Evolutionary conservation across 495 filamentous ascomycete genomes (phyloP).

Genomic region (Hypoxylon cercidicola): DNA sequence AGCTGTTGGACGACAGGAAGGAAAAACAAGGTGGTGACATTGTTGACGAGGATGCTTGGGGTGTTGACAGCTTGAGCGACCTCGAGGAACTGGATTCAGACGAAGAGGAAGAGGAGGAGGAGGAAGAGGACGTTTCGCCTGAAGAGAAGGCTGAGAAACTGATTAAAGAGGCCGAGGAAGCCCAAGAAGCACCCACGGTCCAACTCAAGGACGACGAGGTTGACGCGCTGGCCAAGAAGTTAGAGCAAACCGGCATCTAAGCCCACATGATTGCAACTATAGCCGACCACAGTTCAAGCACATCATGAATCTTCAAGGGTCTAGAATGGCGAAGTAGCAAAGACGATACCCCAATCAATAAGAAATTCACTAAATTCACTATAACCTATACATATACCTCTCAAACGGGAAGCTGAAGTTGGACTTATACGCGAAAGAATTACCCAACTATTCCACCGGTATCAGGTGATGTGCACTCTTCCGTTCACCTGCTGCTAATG

Average conservation of each 20-base stretch:
- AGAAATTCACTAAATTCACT: conserved; percentile 10
- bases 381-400: conserved; percentile 1
- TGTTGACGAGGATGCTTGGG: conserved; percentile 77
- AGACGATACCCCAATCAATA: conserved; percentile 22
- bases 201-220: conserved; percentile 81
- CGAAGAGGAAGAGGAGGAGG: conserved; percentile 76
- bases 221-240: conserved; percentile 78
- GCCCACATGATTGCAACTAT: conserved; percentile 2
- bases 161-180: conserved; percentile 75
- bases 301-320: neutral
- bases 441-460: too few relatives aligned
- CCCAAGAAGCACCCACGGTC: conserved; percentile 76
- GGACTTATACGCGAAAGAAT: neutral
- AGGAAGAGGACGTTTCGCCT: conserved; percentile 65
- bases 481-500: too few relatives aligned
- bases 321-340: conserved; percentile 9
- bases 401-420: conserved; percentile 4
- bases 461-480: too few relatives aligned
- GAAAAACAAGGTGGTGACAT: conserved; percentile 69
- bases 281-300: conserved; percentile 4
- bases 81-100: conserved; percentile 81
- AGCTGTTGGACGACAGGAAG: conserved; percentile 67
- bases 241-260: conserved; percentile 72
- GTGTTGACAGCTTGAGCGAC: conserved; percentile 84
- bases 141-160: conserved; percentile 72